These are phyloP conservation scores for Aureobasidium sp. DNA, from an alignment of 2,329 filamentous ascomycete genomes.

Conservation along the genomic window DNA sequence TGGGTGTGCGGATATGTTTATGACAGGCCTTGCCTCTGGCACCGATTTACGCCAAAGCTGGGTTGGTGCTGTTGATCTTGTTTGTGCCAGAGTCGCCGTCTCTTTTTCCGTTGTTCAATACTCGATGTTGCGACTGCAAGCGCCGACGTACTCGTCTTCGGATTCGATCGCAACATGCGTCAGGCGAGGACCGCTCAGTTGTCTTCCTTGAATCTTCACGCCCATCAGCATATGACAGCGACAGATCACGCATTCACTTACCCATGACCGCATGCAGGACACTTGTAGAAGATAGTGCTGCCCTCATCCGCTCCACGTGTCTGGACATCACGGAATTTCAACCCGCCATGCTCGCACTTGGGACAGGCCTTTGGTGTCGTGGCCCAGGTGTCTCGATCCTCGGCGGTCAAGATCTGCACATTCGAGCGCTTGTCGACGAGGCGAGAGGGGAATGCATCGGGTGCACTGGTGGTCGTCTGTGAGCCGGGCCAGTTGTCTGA, in stretches of 20 bases:
- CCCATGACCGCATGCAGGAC: conserved; percentile 72
- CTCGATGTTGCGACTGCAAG: background rate
- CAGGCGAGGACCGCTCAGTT: conserved; percentile 37
- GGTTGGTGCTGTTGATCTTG: background rate
- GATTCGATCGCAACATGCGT: background rate
- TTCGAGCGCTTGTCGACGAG: conserved; percentile 79
- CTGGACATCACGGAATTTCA: conserved; percentile 78
- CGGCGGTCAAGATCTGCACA: conserved; percentile 69
- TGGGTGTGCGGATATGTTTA: no score
- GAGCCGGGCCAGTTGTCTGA: conserved; percentile 47
- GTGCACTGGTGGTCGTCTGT: conserved; percentile 71
- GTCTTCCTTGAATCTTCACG: conserved; percentile 40
- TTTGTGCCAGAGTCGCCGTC: background rate
- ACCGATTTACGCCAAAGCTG: background rate
- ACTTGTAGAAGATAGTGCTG: conserved; percentile 82
- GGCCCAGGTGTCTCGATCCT: conserved; percentile 63
- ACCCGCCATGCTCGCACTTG: conserved; percentile 71
- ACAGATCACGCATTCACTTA: conserved; percentile 27
- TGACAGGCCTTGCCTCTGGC: no score
- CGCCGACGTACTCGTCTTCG: background rate
- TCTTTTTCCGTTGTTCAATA: background rate
- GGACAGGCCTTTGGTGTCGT: conserved; percentile 62
- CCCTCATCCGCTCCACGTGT: conserved; percentile 91
- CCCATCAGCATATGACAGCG: background rate
- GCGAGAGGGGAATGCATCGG: conserved; percentile 82